These are phyloP conservation scores for Juglanconis oblonga DNA, from an alignment of 2,329 filamentous ascomycete genomes.

Conservation along the genomic window DNA sequence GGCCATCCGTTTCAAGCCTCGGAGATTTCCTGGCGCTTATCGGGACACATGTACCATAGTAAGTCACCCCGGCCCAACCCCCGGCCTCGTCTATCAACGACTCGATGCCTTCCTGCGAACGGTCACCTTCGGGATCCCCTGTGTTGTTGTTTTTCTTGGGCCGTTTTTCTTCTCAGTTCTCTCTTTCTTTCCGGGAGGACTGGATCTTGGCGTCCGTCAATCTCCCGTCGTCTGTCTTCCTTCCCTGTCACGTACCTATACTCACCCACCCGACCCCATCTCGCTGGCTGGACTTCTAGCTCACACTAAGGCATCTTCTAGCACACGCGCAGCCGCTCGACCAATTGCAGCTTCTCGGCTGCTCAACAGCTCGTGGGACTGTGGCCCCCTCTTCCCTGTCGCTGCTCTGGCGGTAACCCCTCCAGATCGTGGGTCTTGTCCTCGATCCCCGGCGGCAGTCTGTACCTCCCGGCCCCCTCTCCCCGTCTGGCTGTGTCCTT, in stretches of 20 bases:
- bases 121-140: too few species aligned
- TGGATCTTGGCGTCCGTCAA: too few species aligned
- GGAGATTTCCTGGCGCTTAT: neutral
- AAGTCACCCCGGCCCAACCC: too few species aligned
- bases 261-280: neutral
- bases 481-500: neutral
- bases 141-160: too few species aligned
- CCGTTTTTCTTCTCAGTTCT: too few species aligned
- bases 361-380: neutral
- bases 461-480: slow-evolving; percentile 1
- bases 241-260: neutral
- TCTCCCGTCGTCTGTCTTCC: neutral
- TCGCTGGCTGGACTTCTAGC: slow-evolving; percentile 18
- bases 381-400: slow-evolving; percentile 2
- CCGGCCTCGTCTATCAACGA: too few species aligned
- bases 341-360: slow-evolving; percentile 13
- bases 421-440: slow-evolving; percentile 15
- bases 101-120: too few species aligned
- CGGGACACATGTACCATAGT: neutral
- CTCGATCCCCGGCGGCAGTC: slow-evolving; percentile 9
- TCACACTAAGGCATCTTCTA: slow-evolving; percentile 20
- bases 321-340: slow-evolving; percentile 13
- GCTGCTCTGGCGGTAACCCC: slow-evolving; percentile 7
- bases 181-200: neutral
- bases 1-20: neutral